Percentiles rank a stretch among this genome's conserved stretches.
Evolutionary conservation across 139 green algal species (phyloP).

Genomic region (Limnomonas spitsbergensis): DNA sequence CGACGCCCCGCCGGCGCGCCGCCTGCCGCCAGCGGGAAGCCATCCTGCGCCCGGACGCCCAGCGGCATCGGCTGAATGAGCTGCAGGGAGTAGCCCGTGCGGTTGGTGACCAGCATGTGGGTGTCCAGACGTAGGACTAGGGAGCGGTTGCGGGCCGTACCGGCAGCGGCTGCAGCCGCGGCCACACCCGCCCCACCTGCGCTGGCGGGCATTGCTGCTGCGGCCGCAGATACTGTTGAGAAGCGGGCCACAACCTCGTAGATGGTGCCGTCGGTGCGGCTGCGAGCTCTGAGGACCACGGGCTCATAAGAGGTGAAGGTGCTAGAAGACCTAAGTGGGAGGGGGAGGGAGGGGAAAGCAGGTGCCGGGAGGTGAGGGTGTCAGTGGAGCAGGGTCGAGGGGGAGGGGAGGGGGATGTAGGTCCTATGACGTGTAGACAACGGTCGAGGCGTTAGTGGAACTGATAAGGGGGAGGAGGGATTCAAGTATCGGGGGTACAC

Average conservation of each 20-base stretch:
- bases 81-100: constrained; percentile 63
- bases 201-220: background rate
- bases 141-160: constrained; percentile 11
- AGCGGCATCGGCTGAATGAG: constrained; percentile 52
- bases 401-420: too few relatives aligned
- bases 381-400: too few relatives aligned
- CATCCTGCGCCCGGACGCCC: background rate
- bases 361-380: too few relatives aligned
- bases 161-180: background rate
- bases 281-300: constrained; percentile 18
- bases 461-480: too few relatives aligned
- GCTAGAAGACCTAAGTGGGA: too few relatives aligned
- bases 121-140: constrained; percentile 63
- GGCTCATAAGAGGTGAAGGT: constrained; percentile 15
- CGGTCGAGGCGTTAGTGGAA: too few relatives aligned
- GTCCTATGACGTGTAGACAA: too few relatives aligned
- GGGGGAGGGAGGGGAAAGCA: too few relatives aligned
- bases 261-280: constrained; percentile 28
- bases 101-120: constrained; percentile 72
- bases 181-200: background rate
- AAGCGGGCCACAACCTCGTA: constrained; percentile 59
- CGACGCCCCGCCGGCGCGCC: too few relatives aligned
- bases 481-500: too few relatives aligned
- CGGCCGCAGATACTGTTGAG: constrained; percentile 15
- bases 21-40: background rate